Conservation (phyloP, 78 protist species). For the Mantamonas sphyraenae region DNA sequence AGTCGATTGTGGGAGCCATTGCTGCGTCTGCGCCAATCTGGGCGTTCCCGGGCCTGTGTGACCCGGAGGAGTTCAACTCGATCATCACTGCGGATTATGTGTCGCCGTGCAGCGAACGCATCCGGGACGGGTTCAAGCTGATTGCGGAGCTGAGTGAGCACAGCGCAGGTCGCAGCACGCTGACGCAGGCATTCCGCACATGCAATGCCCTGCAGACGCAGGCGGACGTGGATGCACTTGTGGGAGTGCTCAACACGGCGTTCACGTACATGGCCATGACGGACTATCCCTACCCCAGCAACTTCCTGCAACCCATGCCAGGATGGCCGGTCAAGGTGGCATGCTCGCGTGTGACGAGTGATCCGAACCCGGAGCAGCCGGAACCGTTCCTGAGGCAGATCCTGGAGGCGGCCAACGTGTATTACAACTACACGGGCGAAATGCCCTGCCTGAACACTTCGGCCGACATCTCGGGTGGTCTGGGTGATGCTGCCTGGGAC, state of each 20-base stretch:
- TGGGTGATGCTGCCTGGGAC: conserved; percentile 9
- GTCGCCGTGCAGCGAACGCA: neutral
- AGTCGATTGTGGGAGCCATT: conserved; percentile 25
- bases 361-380: neutral
- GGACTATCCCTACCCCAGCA: conserved; percentile 28
- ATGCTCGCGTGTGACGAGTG: neutral
- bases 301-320: conserved; percentile 23
- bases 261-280: conserved; percentile 4
- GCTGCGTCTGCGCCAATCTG: conserved; percentile 52
- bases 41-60: neutral
- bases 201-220: conserved; percentile 6
- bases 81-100: neutral
- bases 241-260: neutral
- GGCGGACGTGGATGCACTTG: neutral
- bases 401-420: neutral
- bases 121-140: neutral
- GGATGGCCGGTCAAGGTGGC: conserved; percentile 21
- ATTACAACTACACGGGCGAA: conserved; percentile 8
- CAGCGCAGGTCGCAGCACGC: neutral
- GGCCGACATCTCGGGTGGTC: neutral
- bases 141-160: neutral
- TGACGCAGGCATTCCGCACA: neutral
- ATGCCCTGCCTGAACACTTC: neutral
- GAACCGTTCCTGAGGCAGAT: neutral
- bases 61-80: neutral